Evolutionary conservation across 345 rosid genomes (phyloP).

Genomic region (Sapria himalayana): DNA sequence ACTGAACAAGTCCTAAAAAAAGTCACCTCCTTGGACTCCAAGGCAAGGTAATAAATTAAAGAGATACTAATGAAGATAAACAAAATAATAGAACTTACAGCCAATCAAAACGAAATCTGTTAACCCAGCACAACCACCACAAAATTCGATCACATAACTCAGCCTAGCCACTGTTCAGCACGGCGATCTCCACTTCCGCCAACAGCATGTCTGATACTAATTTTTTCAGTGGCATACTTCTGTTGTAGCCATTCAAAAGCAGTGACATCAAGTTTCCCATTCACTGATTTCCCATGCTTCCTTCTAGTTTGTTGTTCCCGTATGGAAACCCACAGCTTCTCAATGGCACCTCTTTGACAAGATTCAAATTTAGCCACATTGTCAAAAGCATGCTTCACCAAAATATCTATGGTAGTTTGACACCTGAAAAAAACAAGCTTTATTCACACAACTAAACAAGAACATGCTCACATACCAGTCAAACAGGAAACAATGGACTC

Average conservation of each 20-base stretch:
- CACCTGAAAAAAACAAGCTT: constrained; percentile 34
- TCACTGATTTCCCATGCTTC: constrained; percentile 84
- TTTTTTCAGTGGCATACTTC: constrained; percentile 65
- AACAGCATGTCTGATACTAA: constrained; percentile 70
- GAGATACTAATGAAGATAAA: too few relatives aligned
- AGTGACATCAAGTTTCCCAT: constrained; percentile 77
- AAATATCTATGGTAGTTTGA: constrained; percentile 83
- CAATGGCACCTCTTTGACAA: constrained; percentile 63
- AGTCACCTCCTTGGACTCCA: too few relatives aligned
- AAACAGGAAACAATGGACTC: background rate
- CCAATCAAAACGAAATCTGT: too few relatives aligned
- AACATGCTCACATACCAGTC: background rate
- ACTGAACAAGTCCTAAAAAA: too few relatives aligned
- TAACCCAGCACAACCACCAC: too few relatives aligned
- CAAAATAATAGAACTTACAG: too few relatives aligned
- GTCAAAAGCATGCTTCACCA: constrained; percentile 84
- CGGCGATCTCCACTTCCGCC: constrained; percentile 79
- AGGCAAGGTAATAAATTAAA: too few relatives aligned
- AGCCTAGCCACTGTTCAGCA: constrained; percentile 92
- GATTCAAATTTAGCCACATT: constrained; percentile 60
- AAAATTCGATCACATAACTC: too few relatives aligned
- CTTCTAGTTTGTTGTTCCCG: constrained; percentile 59
- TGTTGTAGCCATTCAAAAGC: constrained; percentile 82
- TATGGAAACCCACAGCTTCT: constrained; percentile 73
- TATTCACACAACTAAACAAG: background rate